These are phyloP conservation scores for Solanum sparsipilum DNA, from an alignment of 257 asterid species.

Conservation along the genomic window DNA sequence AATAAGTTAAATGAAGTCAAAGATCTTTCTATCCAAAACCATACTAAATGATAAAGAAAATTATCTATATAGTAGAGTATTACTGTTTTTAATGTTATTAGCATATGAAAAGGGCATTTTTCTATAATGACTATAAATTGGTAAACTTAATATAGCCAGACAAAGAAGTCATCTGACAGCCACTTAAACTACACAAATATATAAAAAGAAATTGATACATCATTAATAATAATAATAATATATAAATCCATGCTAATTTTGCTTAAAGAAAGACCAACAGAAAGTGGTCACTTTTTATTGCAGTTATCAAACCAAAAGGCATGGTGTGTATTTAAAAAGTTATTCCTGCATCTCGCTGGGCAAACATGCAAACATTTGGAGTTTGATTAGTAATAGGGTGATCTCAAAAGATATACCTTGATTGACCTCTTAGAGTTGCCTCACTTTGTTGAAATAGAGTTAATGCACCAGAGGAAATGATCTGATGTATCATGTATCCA, in stretches of 20 bases:
- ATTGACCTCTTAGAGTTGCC: slow-evolving; percentile 92
- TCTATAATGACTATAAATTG: neutral
- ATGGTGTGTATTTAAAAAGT: neutral
- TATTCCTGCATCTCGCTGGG: neutral
- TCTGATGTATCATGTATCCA: neutral
- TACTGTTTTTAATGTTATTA: neutral
- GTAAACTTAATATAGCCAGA: neutral
- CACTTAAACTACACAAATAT: neutral
- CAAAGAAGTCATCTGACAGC: neutral
- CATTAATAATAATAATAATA: neutral
- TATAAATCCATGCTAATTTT: neutral
- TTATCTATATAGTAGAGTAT: neutral
- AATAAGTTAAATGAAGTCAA: neutral
- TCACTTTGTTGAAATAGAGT: slow-evolving; percentile 74
- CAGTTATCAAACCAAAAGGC: neutral
- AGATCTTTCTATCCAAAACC: neutral
- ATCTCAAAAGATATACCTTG: slow-evolving; percentile 45
- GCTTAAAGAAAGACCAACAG: neutral
- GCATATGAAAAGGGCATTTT: neutral
- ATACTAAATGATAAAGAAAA: neutral
- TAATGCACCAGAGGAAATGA: slow-evolving; percentile 72
- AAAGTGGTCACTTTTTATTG: neutral
- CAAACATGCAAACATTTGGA: neutral
- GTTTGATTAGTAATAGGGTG: neutral
- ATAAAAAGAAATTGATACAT: neutral